Percentiles rank a stretch among this genome's conserved stretches.
phyloP scores from a whole-genome alignment of 2,329 filamentous ascomycete genomes.

The Xenoacremonium recifei region DNA sequence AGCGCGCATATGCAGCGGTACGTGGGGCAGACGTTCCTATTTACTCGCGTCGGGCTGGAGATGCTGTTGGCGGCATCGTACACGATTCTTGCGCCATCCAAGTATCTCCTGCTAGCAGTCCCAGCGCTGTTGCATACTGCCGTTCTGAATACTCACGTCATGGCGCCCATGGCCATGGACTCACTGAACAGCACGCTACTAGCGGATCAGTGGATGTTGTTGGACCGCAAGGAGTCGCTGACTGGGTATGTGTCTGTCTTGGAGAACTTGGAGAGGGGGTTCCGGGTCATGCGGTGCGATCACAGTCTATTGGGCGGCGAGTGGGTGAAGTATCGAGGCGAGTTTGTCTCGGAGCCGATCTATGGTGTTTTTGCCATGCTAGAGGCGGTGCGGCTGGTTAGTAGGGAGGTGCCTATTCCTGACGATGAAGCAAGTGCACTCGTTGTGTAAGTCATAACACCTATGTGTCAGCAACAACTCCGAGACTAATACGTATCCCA shows the following conservation, averaged over 20 bases:
- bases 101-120: slow-evolving; percentile 59
- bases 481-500: slow-evolving; percentile 32
- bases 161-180: slow-evolving; percentile 56
- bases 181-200: slow-evolving; percentile 66
- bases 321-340: slow-evolving; percentile 64
- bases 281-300: slow-evolving; percentile 84
- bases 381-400: slow-evolving; percentile 81
- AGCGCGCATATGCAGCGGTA: slow-evolving; percentile 41
- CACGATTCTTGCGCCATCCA: slow-evolving; percentile 65
- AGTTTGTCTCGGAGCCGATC: slow-evolving; percentile 73
- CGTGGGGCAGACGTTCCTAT: slow-evolving; percentile 61
- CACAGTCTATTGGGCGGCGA: slow-evolving; percentile 92
- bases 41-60: slow-evolving; percentile 72
- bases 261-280: slow-evolving; percentile 69
- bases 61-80: slow-evolving; percentile 65
- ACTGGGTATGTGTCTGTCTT: slow-evolving; percentile 93
- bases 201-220: slow-evolving; percentile 66
- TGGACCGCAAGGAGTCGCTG: slow-evolving; percentile 80
- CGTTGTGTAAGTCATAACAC: slow-evolving; percentile 66
- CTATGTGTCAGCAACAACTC: not conserved
- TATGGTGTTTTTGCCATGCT: slow-evolving; percentile 97
- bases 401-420: slow-evolving; percentile 50
- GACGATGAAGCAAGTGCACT: slow-evolving; percentile 76
- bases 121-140: slow-evolving; percentile 73
- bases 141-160: slow-evolving; percentile 72